Base-by-base conservation (phyloP, 495 filamentous ascomycete genomes). In the Lasiosphaeriaceae sp. region DNA sequence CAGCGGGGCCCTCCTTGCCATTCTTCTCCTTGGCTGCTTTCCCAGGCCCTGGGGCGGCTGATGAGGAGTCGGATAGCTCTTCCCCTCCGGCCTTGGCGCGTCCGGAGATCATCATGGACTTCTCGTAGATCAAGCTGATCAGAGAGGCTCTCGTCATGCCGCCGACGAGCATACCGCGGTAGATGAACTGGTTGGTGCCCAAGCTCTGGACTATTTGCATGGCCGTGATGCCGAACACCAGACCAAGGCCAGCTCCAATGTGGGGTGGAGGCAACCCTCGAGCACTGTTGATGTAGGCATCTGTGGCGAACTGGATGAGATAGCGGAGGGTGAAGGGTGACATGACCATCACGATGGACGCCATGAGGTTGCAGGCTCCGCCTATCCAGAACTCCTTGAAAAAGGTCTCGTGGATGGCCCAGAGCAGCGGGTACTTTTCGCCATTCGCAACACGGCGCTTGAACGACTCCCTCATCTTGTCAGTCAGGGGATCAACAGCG, bases 331-430 rank as follows among this genome's bases (percentile, higher is more conserved):
- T 76, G 54, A 88, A 93, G 2, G 89, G 86, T 35, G 89, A 84
- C 58, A 94, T 77, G 57, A 91, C 87, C 65, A 88, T 79, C 22
- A 90, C 65, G 24, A 92, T 75, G 47, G 83, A 78, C n/a, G 86
- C 82, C 31, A 77, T 70, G n/a, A 97, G 68, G 60, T 90, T 82
- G 65, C 88, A 95, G 34, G 85, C 53, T 3, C 88, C 93, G 26
- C 91, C 91, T 14, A 95, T 61, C 76, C 89, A 84, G 65, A 98
- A 96, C 65, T 97, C 92, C 55, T 77, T 73, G 61, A 86, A 84
- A 77, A 94, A 95, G 2, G 89, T 90, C 58, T 97, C 92, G 70
- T 94, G 89, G 48, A 98, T 64, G 6, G 93, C 89, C 76, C 83
- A 88, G 11, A 90, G 61, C 11, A 98, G 74, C 0, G 92, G 88